These are phyloP conservation scores for Cystoderma amianthinum DNA, from an alignment of 768 basidiomycete genomes.

Conservation along the genomic window DNA sequence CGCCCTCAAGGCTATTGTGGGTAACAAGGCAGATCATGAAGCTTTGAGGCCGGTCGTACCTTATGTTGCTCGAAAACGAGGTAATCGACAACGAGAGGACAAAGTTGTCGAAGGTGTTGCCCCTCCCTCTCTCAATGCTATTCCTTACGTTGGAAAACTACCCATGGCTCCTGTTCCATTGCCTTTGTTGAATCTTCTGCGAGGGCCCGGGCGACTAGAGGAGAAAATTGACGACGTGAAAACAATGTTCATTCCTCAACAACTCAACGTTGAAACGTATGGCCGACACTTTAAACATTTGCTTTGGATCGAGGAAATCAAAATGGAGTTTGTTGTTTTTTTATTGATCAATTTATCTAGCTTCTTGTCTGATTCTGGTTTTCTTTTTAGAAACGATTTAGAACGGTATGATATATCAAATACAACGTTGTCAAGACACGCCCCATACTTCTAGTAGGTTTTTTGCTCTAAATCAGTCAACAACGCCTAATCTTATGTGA, in stretches of 20 bases:
- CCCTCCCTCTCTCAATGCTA: constrained; percentile 30
- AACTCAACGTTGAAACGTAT: constrained; percentile 31
- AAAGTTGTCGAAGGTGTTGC: constrained; percentile 32
- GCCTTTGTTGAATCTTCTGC: constrained; percentile 20
- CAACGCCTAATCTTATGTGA: not conserved
- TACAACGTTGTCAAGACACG: constrained; percentile 20
- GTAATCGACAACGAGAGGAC: constrained; percentile 21
- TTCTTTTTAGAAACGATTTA: constrained; percentile 28
- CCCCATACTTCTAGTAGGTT: constrained; percentile 29
- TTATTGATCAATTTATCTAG: not conserved
- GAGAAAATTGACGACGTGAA: constrained; percentile 23
- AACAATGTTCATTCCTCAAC: constrained; percentile 30
- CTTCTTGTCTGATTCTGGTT: not conserved
- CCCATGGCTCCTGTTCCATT: constrained; percentile 33
- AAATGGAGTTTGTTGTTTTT: constrained; percentile 27
- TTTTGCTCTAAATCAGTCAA: not conserved
- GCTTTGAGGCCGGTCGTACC: constrained; percentile 35
- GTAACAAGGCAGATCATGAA: constrained; percentile 37
- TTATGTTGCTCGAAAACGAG: constrained; percentile 32
- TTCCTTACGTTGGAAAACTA: constrained; percentile 34
- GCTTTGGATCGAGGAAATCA: constrained; percentile 49
- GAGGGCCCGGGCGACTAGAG: constrained; percentile 15
- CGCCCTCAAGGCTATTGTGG: constrained; percentile 35
- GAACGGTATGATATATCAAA: constrained; percentile 26
- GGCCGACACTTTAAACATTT: constrained; percentile 40